A percentile compares a stretch with the other conserved stretches of the same genome.
These are phyloP conservation scores for Kwoniella pini DNA, from an alignment of 768 basidiomycete species.

Conservation along the genomic window DNA sequence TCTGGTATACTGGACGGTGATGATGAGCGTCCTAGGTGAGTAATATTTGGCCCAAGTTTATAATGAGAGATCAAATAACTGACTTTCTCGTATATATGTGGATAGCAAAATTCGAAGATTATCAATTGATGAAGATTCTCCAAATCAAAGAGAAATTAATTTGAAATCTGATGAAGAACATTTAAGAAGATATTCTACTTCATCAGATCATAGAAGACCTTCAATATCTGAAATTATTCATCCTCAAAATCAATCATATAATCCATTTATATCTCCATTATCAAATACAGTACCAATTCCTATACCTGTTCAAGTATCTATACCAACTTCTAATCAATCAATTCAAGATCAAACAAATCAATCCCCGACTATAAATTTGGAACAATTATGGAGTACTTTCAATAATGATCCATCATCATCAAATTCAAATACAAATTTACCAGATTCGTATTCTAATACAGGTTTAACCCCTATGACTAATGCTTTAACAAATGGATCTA, in stretches of 20 bases:
- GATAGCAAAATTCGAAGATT: background rate
- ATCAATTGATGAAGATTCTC: constrained; percentile 3
- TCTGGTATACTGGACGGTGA: constrained; percentile 1
- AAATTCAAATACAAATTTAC: background rate
- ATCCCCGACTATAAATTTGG: background rate
- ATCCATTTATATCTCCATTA: constrained; percentile 1
- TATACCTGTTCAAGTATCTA: constrained; percentile 9
- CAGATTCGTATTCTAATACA: background rate
- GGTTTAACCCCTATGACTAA: constrained; percentile 9
- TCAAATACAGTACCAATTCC: background rate
- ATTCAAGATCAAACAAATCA: background rate
- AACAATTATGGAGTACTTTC: constrained; percentile 6
- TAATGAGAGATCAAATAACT: too few relatives aligned
- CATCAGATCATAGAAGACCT: constrained; percentile 5
- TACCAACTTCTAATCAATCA: background rate
- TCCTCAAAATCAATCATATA: background rate
- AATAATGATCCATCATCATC: background rate
- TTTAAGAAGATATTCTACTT: constrained; percentile 3
- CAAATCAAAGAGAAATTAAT: constrained; percentile 8
- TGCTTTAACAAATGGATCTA: background rate
- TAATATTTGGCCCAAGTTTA: too few relatives aligned
- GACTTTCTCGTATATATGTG: background rate
- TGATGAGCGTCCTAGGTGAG: constrained; percentile 10
- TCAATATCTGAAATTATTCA: background rate
- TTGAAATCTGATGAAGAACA: background rate